Evolutionary conservation across 2,329 filamentous ascomycete genomes (phyloP).

Genomic region (Triangularia setosa): DNA sequence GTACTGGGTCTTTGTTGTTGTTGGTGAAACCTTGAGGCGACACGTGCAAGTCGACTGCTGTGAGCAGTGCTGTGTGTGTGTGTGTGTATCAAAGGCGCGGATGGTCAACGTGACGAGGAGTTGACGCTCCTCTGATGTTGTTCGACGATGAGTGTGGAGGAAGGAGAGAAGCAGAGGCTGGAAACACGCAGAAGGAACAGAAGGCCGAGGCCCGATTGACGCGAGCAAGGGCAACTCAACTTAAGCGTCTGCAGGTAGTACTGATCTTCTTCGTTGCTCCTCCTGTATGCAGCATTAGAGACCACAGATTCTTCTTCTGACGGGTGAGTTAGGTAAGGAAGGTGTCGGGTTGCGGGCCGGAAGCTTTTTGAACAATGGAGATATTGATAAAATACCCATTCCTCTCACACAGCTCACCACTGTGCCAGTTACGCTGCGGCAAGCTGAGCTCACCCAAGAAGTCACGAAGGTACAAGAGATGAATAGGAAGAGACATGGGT

Average conservation of each 20-base stretch:
- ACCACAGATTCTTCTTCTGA: not conserved
- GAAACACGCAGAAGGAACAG: constrained; percentile 13
- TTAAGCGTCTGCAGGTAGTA: constrained; percentile 21
- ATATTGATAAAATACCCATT: constrained; percentile 15
- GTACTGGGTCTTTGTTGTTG: not conserved
- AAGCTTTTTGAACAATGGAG: constrained; percentile 27
- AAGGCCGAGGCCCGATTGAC: constrained; percentile 14
- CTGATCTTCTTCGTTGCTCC: constrained; percentile 11
- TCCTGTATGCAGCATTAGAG: not conserved
- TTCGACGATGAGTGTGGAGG: constrained; percentile 9
- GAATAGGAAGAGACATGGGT: not conserved
- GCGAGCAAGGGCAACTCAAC: constrained; percentile 18
- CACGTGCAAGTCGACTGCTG: not conserved
- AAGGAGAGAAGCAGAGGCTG: constrained; percentile 9
- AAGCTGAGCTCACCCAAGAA: constrained; percentile 18
- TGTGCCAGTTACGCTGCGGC: constrained; percentile 14
- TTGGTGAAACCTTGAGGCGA: not conserved
- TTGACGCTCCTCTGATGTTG: constrained; percentile 7
- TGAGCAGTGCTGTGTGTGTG: constrained; percentile 13
- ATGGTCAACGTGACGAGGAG: not conserved
- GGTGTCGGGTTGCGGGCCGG: constrained; percentile 9
- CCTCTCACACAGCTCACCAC: constrained; percentile 5
- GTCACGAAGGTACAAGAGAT: not conserved
- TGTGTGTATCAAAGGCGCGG: constrained; percentile 1
- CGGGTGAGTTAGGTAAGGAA: constrained; percentile 7